Evolutionary conservation across 2,329 filamentous ascomycete genomes (phyloP), one percentile per base, ranked within the genome.

Genomic region (Elsinoe fawcettii): DNA sequence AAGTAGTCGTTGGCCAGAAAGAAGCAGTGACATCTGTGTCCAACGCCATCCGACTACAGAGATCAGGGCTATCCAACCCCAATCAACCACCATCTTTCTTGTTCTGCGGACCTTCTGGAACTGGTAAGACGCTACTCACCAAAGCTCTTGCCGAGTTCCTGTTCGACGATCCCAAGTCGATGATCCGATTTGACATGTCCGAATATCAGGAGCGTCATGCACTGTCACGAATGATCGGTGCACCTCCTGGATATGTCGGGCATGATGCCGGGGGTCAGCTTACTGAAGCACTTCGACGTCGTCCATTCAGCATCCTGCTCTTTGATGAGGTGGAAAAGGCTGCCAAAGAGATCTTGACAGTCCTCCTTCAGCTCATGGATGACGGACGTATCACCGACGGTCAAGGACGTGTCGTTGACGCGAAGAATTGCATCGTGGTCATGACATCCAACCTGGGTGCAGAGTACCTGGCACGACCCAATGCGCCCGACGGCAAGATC

Each of bases 161-260:
- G 25, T 99, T 99, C 75, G 93, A 99, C 69, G 93, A 99, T 65
- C 76, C 92, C 23, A 96, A 96, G 77, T 79, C 92, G 32, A 97
- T 99, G 93, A 96, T 99, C 66, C 87, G 93, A 37, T 95, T 99
- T 75, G 93, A 99, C 71, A 99, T 99, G 93, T 97, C 92, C 4
- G 93, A 99, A 73, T 99, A 99, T 73, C 95, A 99, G 73, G 93
- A 99, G 74, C 86, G 92, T 4, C 93, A 99, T 71, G 87, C 92
- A 0, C 82, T 99, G 12, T 95, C 90, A 70, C 85, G 93, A 60
- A 96, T 99, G 90, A 99, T 99, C 65, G 93, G 93, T 70, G 91
- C 93, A 18, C 93, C 93, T 18, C 93, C 93, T 3, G 93, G 93
- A 62, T 99, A 99, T 64, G 91, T 99, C 59, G 93, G 93, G 14